Evolutionary conservation across 2,329 filamentous ascomycete genomes (phyloP).

Genomic region (Colletotrichum spinosum): DNA sequence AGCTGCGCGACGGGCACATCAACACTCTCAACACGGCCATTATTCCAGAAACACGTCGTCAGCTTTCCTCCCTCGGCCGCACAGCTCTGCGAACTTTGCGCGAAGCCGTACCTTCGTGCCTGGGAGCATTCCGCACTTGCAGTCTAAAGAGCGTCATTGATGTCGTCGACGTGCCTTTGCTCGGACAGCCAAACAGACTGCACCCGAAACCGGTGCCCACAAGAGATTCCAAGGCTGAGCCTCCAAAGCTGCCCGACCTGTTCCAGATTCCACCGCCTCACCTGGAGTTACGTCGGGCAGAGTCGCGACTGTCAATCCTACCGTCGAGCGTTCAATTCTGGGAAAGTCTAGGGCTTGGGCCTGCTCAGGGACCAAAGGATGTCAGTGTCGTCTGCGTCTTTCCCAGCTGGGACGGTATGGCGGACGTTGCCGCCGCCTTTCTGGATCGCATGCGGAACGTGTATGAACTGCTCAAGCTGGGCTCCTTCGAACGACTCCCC

Average conservation of each 20-base stretch:
- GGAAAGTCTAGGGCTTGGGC: constrained; percentile 82
- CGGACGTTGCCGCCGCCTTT: constrained; percentile 71
- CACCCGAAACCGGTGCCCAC: constrained; percentile 60
- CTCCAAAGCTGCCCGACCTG: constrained; percentile 62
- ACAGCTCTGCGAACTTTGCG: constrained; percentile 62
- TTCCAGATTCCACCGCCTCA: constrained; percentile 77
- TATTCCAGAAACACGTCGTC: constrained; percentile 51
- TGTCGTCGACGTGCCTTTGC: constrained; percentile 50
- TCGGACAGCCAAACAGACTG: constrained; percentile 64
- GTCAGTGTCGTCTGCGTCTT: constrained; percentile 78
- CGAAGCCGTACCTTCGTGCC: constrained; percentile 55
- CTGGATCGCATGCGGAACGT: constrained; percentile 74
- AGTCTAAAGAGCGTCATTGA: constrained; percentile 33
- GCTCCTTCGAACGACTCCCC: constrained; percentile 68
- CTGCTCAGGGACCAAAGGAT: constrained; percentile 78
- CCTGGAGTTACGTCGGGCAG: constrained; percentile 77
- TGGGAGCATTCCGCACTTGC: constrained; percentile 49
- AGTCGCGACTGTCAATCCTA: constrained; percentile 77
- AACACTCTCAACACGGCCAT: constrained; percentile 38
- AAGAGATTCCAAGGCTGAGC: constrained; percentile 55
- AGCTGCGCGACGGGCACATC: constrained; percentile 31
- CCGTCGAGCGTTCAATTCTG: constrained; percentile 83
- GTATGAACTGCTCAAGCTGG: constrained; percentile 81
- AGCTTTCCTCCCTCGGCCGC: constrained; percentile 56
- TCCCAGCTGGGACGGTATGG: constrained; percentile 73